Conservation (phyloP, 176 grass and related monocot genomes). For the Zoysia pacifica region DNA sequence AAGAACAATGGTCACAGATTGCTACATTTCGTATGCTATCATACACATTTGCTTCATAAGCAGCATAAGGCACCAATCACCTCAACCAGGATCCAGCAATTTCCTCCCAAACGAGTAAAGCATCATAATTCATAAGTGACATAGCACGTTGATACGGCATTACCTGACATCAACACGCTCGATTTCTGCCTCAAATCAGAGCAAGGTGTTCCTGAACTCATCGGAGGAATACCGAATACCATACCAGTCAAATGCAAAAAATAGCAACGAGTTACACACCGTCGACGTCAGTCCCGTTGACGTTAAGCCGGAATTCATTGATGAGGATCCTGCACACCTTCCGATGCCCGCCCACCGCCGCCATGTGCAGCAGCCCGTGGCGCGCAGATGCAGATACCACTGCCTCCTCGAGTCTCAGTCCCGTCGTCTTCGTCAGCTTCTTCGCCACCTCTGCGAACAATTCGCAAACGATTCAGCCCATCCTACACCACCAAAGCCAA, state of each 20-base stretch:
- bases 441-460: background rate
- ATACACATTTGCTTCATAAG: background rate
- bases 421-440: background rate
- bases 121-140: background rate
- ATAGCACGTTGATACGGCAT: background rate
- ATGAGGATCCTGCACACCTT: background rate
- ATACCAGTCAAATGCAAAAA: slow-evolving; percentile 1
- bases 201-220: background rate
- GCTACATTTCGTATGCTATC: background rate
- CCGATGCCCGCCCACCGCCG: background rate
- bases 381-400: background rate
- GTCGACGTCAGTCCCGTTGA: background rate
- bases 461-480: background rate
- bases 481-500: background rate
- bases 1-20: background rate
- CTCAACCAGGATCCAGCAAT: background rate
- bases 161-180: background rate
- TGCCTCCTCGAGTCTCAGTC: background rate
- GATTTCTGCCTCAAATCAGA: slow-evolving; percentile 10
- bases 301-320: background rate
- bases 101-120: slow-evolving; percentile 12
- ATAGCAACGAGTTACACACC: background rate
- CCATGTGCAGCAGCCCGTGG: slow-evolving; percentile 19
- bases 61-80: background rate
- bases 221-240: background rate